Evolutionary conservation across 805 yeast genomes (phyloP).

Genomic region (Kazachstania bromeliacearum): DNA sequence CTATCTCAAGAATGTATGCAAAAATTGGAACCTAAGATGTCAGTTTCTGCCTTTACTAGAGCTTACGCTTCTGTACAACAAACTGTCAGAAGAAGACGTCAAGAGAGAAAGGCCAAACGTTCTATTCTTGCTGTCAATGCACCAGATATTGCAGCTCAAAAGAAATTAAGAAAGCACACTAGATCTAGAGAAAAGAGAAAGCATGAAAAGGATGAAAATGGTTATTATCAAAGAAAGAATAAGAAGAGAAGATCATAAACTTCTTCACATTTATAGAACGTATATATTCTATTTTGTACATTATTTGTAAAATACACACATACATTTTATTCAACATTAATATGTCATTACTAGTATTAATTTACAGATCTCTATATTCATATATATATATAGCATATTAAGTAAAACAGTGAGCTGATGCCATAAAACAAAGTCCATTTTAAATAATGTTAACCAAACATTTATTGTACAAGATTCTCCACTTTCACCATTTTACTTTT

Average conservation of each 20-base stretch:
- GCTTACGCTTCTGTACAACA: constrained; percentile 57
- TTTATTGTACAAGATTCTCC: too few species aligned
- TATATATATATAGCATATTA: too few species aligned
- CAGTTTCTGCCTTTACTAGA: constrained; percentile 57
- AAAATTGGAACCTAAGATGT: constrained; percentile 57
- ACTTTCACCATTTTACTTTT: background rate
- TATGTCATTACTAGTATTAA: background rate
- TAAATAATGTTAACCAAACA: too few species aligned
- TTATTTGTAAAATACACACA: background rate
- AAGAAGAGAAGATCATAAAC: constrained; percentile 30
- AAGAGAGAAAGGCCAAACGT: constrained; percentile 65
- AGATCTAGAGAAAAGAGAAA: constrained; percentile 70
- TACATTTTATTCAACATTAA: background rate
- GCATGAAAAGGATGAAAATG: constrained; percentile 65
- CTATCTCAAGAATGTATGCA: constrained; percentile 58
- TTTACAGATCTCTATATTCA: too few species aligned
- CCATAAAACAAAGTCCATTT: too few species aligned
- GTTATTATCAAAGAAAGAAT: constrained; percentile 59
- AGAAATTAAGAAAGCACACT: constrained; percentile 68
- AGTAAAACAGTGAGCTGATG: too few species aligned
- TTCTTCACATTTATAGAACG: too few species aligned
- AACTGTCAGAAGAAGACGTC: constrained; percentile 50
- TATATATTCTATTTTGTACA: too few species aligned
- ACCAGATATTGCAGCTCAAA: constrained; percentile 75
- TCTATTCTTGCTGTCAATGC: constrained; percentile 66